Evolutionary conservation across 768 basidiomycete species (phyloP).

Genomic region (Trametopsis cervina): DNA sequence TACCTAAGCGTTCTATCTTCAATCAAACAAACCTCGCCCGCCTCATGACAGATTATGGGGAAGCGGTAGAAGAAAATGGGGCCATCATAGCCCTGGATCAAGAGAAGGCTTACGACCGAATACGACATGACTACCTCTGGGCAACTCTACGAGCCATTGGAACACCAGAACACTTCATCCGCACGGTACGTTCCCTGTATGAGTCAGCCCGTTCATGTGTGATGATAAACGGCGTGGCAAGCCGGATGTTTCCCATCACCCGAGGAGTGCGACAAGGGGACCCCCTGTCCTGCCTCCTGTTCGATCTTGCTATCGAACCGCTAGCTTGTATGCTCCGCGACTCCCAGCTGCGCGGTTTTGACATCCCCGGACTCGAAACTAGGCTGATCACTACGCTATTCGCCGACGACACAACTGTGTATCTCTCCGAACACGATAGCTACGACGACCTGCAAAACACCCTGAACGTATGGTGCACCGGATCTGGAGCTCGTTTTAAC

Average conservation of each 20-base stretch:
- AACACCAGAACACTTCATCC: slow-evolving; percentile 11
- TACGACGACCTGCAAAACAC: slow-evolving; percentile 8
- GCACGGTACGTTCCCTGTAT: slow-evolving; percentile 12
- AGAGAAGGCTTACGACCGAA: slow-evolving; percentile 19
- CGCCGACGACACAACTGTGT: slow-evolving; percentile 23
- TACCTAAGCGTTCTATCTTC: slow-evolving; percentile 10
- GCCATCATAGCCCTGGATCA: slow-evolving; percentile 15
- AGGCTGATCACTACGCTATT: slow-evolving; percentile 16
- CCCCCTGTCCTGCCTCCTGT: slow-evolving; percentile 19
- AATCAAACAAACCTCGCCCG: slow-evolving; percentile 11
- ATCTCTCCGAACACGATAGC: slow-evolving; percentile 14
- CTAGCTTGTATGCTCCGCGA: slow-evolving; percentile 7
- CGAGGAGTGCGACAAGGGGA: slow-evolving; percentile 20
- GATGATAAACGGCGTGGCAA: slow-evolving; percentile 11
- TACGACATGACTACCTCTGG: slow-evolving; percentile 17
- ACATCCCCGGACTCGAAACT: not conserved
- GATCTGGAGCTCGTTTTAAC: slow-evolving; percentile 21
- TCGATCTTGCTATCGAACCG: slow-evolving; percentile 18
- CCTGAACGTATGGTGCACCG: slow-evolving; percentile 17
- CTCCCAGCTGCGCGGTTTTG: not conserved
- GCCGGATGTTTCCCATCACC: not conserved
- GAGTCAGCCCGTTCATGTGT: slow-evolving; percentile 10
- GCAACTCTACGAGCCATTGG: not conserved
- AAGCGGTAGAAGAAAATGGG: slow-evolving; percentile 13
- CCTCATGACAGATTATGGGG: slow-evolving; percentile 9